Percentiles rank a stretch among this genome's conserved stretches.
Conservation (phyloP, 495 filamentous ascomycete species). For the Talaromyces nanjingensis region DNA sequence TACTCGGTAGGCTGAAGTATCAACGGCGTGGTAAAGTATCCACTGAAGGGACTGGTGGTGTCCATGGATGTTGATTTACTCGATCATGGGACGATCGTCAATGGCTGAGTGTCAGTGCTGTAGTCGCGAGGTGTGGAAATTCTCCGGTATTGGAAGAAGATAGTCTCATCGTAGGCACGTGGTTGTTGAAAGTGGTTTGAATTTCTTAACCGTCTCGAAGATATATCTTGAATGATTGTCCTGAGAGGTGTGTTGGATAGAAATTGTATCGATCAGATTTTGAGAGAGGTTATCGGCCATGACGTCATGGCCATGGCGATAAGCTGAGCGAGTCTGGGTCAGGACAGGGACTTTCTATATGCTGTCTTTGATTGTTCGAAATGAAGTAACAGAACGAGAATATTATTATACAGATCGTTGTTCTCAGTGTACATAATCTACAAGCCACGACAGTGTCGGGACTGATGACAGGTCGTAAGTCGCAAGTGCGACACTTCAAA, state of each 20-base stretch:
- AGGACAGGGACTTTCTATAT: not conserved
- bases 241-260: too few species aligned
- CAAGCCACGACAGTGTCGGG: not conserved
- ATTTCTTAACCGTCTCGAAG: too few species aligned
- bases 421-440: not conserved
- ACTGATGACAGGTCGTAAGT: not conserved
- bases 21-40: not conserved
- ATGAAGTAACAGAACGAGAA: not conserved
- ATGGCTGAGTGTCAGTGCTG: not conserved
- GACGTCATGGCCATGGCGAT: not conserved
- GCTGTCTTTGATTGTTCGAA: not conserved
- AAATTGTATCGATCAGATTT: too few species aligned
- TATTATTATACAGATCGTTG: not conserved
- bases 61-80: not conserved
- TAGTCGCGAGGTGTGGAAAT: not conserved
- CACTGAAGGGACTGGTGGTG: not conserved
- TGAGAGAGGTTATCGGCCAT: not conserved
- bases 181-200: too few species aligned
- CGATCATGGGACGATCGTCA: not conserved
- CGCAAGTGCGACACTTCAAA: not conserved
- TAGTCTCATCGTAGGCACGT: not conserved
- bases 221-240: too few species aligned
- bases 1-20: not conserved
- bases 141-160: not conserved
- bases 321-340: not conserved